Base-by-base conservation (phyloP, 2,329 filamentous ascomycete genomes). In the Chaetomium strumarium region DNA sequence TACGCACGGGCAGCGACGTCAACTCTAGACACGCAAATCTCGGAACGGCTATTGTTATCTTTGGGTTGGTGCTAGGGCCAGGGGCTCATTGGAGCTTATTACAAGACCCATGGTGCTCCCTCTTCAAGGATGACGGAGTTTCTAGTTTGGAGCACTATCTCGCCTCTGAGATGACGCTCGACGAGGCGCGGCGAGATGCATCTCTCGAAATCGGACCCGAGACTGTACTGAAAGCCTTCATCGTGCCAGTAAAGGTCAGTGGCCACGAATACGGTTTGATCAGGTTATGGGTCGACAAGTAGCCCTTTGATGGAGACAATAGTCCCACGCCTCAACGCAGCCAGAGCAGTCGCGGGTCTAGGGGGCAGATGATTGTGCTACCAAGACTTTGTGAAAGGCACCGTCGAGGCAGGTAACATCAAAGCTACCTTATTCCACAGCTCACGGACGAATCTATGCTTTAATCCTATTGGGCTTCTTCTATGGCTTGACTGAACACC, bases 401-500 rank as follows among this genome's bases (percentile, higher is more conserved):
- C 24, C 4, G 24, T 24, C 24, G 24, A 24, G 7, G 24, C 24
- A 4, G 24, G 24, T 24, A 24, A 4, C 24, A 24, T 24, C 4
- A 24, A 24, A 24, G 24, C n/a, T n/a, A n/a, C n/a, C n/a, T n/a
- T 24, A 24, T 4, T 24, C 24, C 24, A 24, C 24, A 24, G 7
- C n/a, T 24, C 24, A 24, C 7, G 24, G 24, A 24, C 7, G 24
- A 24, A 24, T 24, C 24, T 24, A 7, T 12, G 14, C n/a, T 44
- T 31, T 46, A 31, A 1, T 19, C 14, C 29, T 49, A 39, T 44
- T 20, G 20, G 30, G 16, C 17, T 34, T 37, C 37, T 7, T 47
- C 33, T 9, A 60, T 36, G 13, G 53, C 59, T n/a, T 11, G 34
- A 29, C 44, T 40, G 19, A 62, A 58, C 17, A 58, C 53, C 55